These are phyloP conservation scores for Kokia cookei DNA, from an alignment of 441 rosid genomes.

Conservation along the genomic window DNA sequence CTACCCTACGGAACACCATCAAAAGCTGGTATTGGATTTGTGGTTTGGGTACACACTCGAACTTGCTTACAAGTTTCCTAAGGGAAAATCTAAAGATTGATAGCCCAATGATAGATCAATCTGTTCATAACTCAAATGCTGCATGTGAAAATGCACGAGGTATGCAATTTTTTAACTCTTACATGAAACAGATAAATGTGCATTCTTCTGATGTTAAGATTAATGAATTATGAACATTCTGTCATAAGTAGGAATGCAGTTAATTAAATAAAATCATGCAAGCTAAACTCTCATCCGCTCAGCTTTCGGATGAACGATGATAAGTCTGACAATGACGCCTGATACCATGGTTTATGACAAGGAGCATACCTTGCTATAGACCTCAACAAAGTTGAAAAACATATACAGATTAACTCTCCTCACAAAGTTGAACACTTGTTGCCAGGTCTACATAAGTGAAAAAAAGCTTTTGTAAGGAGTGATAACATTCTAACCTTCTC, in stretches of 20 bases:
- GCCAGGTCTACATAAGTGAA: not conserved
- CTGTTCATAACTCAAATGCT: not conserved
- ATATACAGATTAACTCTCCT: not conserved
- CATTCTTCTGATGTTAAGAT: not conserved
- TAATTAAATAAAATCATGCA: not conserved
- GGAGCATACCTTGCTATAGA: slow-evolving; percentile 59
- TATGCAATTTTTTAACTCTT: not conserved
- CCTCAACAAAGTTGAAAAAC: slow-evolving; percentile 30
- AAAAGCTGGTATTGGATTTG: too few relatives aligned
- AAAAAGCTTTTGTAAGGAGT: not conserved
- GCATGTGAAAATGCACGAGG: not conserved
- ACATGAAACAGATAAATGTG: not conserved
- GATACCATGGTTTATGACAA: not conserved
- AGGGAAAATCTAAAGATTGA: not conserved
- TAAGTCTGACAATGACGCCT: not conserved
- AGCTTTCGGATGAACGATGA: not conserved
- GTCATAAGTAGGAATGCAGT: not conserved
- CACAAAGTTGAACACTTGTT: not conserved
- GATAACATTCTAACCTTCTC: slow-evolving; percentile 38
- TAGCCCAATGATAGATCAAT: not conserved
- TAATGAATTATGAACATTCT: not conserved
- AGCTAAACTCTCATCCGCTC: not conserved
- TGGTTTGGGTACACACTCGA: too few relatives aligned
- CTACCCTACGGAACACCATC: not conserved
- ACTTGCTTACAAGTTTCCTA: not conserved